phyloP scores from a whole-genome alignment of 2,329 filamentous ascomycete genomes.

The Cladophialophora yegresii region DNA sequence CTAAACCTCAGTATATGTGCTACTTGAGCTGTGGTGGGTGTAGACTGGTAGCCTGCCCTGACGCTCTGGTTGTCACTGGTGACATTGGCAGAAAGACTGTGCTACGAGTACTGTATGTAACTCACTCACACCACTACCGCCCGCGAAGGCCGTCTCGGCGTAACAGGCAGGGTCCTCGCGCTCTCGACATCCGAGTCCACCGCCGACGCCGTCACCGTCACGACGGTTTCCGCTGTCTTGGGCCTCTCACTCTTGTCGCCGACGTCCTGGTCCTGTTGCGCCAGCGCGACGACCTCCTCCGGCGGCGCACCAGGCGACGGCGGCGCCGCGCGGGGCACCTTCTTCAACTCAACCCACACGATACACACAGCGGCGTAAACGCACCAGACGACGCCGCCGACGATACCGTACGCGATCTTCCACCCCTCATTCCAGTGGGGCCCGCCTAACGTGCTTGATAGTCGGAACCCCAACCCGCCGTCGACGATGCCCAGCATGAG shows the following conservation, averaged over 20 bases:
- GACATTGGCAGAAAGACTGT: no score
- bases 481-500: constrained; percentile 59
- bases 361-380: constrained; percentile 27
- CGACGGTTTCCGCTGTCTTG: background rate
- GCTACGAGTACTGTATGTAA: no score
- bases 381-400: constrained; percentile 25
- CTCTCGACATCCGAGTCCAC: background rate
- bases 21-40: no score
- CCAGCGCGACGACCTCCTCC: background rate
- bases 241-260: background rate
- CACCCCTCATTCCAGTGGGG: constrained; percentile 18
- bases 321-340: constrained; percentile 1
- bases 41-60: no score
- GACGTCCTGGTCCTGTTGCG: background rate
- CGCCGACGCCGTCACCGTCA: background rate
- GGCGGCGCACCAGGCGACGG: constrained; percentile 8
- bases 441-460: constrained; percentile 16
- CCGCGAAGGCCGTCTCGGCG: background rate
- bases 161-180: background rate
- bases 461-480: constrained; percentile 54
- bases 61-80: no score
- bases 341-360: constrained; percentile 28
- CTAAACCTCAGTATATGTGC: no score
- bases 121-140: background rate
- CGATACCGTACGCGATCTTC: constrained; percentile 23